These are phyloP conservation scores for Pisolithus thermaeus DNA, from an alignment of 1,284 basidiomycete species.

Conservation along the genomic window DNA sequence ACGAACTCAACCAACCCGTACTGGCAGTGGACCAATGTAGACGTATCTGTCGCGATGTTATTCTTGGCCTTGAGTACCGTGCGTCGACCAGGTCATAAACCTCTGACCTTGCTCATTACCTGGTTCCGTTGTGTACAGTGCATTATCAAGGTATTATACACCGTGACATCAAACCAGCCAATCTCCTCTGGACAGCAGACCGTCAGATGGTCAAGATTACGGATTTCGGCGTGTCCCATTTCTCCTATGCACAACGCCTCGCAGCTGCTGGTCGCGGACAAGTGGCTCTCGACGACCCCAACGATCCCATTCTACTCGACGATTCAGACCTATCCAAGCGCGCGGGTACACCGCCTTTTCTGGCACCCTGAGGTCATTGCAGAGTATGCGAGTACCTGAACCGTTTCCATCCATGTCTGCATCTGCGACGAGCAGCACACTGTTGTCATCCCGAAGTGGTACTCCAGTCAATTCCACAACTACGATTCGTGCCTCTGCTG, in stretches of 20 bases:
- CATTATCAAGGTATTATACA: slow-evolving; percentile 98
- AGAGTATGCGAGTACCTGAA: slow-evolving; percentile 39
- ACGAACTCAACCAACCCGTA: slow-evolving; percentile 58
- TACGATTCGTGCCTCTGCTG: slow-evolving; percentile 26
- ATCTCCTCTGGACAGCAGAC: slow-evolving; percentile 86
- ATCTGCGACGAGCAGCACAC: slow-evolving; percentile 26
- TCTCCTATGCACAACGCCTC: slow-evolving; percentile 79
- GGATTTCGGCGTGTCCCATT: slow-evolving; percentile 96
- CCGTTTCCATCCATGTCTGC: slow-evolving; percentile 27
- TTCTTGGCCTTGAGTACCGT: slow-evolving; percentile 93
- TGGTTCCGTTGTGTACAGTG: slow-evolving; percentile 42
- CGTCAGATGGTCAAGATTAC: slow-evolving; percentile 90
- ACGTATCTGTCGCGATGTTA: slow-evolving; percentile 86
- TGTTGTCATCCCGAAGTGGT: slow-evolving; percentile 23
- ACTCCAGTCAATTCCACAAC: slow-evolving; percentile 27
- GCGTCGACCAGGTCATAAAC: slow-evolving; percentile 30
- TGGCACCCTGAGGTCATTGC: slow-evolving; percentile 95
- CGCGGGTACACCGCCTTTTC: slow-evolving; percentile 97
- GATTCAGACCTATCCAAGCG: slow-evolving; percentile 88
- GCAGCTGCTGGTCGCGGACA: slow-evolving; percentile 44
- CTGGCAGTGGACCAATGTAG: slow-evolving; percentile 81
- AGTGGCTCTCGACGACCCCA: slow-evolving; percentile 34
- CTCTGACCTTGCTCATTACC: slow-evolving; percentile 6
- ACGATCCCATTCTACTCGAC: slow-evolving; percentile 67
- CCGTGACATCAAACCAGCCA: slow-evolving; percentile 98